Conservation (phyloP, 1,139 yeast genomes). For the Debaryomycetaceae sp. region DNA sequence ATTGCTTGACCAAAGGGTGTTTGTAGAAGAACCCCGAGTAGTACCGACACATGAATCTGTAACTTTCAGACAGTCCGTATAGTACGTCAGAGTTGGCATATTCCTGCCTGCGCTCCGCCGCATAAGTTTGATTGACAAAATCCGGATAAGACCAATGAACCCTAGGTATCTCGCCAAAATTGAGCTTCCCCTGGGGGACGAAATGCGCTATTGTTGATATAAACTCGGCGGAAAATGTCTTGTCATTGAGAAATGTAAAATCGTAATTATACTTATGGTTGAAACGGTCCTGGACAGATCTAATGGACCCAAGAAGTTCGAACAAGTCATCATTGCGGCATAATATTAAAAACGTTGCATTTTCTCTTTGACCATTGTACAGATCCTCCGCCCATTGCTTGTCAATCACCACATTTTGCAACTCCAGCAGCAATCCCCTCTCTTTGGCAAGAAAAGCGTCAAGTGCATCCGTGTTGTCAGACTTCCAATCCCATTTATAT, state of each 20-base stretch:
- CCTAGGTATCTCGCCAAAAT: conserved; percentile 28
- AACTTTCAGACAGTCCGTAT: conserved; percentile 29
- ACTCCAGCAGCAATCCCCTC: background rate
- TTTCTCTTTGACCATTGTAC: conserved; percentile 9
- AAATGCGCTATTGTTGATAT: conserved; percentile 17
- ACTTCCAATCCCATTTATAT: background rate
- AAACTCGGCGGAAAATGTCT: conserved; percentile 26
- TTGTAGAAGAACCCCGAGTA: conserved; percentile 33
- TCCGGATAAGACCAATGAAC: conserved; percentile 33
- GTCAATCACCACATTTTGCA: conserved; percentile 5
- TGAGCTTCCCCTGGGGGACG: conserved; percentile 20
- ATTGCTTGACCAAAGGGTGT: conserved; percentile 27
- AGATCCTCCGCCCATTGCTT: conserved; percentile 1
- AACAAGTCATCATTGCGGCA: conserved; percentile 69
- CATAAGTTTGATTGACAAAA: conserved; percentile 22
- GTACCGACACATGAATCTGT: conserved; percentile 38
- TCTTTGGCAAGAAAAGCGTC: background rate
- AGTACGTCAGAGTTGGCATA: conserved; percentile 14
- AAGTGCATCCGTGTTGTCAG: background rate
- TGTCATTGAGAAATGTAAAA: conserved; percentile 35
- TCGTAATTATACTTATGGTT: conserved; percentile 49
- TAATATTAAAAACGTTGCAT: conserved; percentile 69
- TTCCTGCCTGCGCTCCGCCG: conserved; percentile 11
- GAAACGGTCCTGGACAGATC: conserved; percentile 68
- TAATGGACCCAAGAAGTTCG: conserved; percentile 56